Percentiles rank a stretch among this genome's conserved stretches.
Conservation (phyloP, 352 stramenopile species). For the Phytophthora rubi region DNA sequence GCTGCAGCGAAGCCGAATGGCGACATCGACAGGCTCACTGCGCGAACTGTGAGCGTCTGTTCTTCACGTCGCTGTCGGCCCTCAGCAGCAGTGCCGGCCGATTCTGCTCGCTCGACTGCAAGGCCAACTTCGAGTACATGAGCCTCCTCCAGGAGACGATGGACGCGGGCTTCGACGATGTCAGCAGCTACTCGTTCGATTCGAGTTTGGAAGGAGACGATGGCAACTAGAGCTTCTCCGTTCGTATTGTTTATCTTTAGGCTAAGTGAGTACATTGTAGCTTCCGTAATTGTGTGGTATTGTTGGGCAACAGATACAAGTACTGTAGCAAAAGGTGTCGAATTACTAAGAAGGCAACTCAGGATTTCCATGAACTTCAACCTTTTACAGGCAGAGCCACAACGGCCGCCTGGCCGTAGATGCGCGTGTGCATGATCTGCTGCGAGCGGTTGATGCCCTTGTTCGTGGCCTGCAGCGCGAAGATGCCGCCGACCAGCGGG, state of each 20-base stretch:
- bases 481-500: constrained; percentile 48
- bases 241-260: too few relatives aligned
- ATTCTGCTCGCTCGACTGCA: constrained; percentile 59
- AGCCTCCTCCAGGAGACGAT: constrained; percentile 31
- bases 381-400: constrained; percentile 24
- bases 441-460: constrained; percentile 39
- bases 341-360: too few relatives aligned
- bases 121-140: constrained; percentile 45
- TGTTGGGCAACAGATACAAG: too few relatives aligned
- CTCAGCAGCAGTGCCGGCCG: constrained; percentile 3
- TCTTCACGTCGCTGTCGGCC: constrained; percentile 31
- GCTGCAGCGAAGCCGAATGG: constrained; percentile 13
- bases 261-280: too few relatives aligned
- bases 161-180: constrained; percentile 12
- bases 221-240: neutral
- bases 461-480: constrained; percentile 43
- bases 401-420: constrained; percentile 48
- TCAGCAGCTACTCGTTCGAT: neutral
- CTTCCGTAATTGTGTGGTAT: constrained; percentile 11
- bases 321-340: too few relatives aligned
- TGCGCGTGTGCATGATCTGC: constrained; percentile 61
- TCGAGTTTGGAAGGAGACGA: constrained; percentile 22
- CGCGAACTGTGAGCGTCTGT: constrained; percentile 32
- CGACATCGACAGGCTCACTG: constrained; percentile 28
- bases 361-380: too few relatives aligned